phyloP scores from a whole-genome alignment of 1,284 basidiomycete genomes.

The Trichosporon sp. region DNA sequence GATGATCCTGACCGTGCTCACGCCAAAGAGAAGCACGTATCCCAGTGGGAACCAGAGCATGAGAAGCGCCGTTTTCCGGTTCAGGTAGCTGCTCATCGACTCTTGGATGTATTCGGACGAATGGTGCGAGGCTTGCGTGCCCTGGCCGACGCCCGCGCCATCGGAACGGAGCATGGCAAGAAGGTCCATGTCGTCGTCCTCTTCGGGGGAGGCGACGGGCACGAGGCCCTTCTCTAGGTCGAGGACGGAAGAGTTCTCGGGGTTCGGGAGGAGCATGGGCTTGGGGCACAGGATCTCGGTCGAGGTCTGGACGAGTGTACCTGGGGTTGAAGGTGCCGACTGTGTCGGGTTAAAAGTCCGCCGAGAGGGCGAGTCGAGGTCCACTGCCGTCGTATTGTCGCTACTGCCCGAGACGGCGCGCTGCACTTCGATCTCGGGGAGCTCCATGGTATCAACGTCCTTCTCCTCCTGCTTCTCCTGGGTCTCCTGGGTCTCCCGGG shows the following conservation, averaged over 20 bases:
- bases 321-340: neutral
- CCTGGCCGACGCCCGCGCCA: slow-evolving; percentile 29
- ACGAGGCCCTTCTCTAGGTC: slow-evolving; percentile 29
- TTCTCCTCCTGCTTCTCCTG: neutral
- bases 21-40: slow-evolving; percentile 56
- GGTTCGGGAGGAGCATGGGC: slow-evolving; percentile 11
- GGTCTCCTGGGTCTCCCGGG: neutral
- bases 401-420: slow-evolving; percentile 1
- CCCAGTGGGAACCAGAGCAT: slow-evolving; percentile 57
- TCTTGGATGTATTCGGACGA: slow-evolving; percentile 51
- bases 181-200: slow-evolving; percentile 48
- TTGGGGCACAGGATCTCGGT: slow-evolving; percentile 12
- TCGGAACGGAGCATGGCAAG: slow-evolving; percentile 44
- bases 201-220: slow-evolving; percentile 31
- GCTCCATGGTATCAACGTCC: neutral
- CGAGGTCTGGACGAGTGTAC: neutral
- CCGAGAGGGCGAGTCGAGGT: slow-evolving; percentile 1
- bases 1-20: slow-evolving; percentile 55
- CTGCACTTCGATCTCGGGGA: neutral
- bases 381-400: slow-evolving; percentile 2
- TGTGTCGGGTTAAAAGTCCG: neutral
- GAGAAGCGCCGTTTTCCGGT: slow-evolving; percentile 56
- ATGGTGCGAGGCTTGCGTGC: slow-evolving; percentile 29
- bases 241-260: neutral
- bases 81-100: slow-evolving; percentile 55